A percentile compares a stretch with the other conserved stretches of the same genome.
These are phyloP conservation scores for Claviceps purpurea DNA, from an alignment of 2,329 filamentous ascomycete species.

Conservation along the genomic window DNA sequence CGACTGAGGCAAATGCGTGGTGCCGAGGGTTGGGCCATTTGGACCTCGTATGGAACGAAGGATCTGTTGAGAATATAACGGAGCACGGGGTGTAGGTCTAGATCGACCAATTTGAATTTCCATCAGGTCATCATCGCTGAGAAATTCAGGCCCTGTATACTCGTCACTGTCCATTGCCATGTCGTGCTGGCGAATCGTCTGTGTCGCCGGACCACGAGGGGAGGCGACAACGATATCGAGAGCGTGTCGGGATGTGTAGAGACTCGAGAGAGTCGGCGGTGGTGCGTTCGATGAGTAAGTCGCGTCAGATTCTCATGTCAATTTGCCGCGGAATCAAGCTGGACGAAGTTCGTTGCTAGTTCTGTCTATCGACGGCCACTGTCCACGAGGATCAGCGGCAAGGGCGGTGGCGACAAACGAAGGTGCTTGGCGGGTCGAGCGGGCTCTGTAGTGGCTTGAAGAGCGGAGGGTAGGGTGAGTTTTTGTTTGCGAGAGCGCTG, in stretches of 20 bases:
- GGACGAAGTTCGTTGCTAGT: background rate
- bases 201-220: background rate
- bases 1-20: background rate
- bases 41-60: background rate
- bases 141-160: slow-evolving; percentile 6
- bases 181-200: background rate
- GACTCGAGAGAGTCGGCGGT: background rate
- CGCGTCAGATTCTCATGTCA: background rate
- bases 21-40: background rate
- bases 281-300: background rate
- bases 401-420: background rate
- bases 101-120: slow-evolving; percentile 16
- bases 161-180: slow-evolving; percentile 10
- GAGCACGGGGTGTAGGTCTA: background rate
- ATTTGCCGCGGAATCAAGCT: background rate
- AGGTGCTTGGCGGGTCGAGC: background rate
- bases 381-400: background rate
- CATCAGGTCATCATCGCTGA: slow-evolving; percentile 21
- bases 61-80: background rate
- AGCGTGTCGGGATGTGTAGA: background rate
- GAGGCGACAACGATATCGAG: background rate
- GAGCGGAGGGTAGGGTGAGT: background rate
- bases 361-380: background rate
- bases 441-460: background rate
- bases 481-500: background rate